These are phyloP conservation scores for Saccharomycopsis oosterbeekiorum DNA, from an alignment of 805 yeast genomes.

Conservation along the genomic window DNA sequence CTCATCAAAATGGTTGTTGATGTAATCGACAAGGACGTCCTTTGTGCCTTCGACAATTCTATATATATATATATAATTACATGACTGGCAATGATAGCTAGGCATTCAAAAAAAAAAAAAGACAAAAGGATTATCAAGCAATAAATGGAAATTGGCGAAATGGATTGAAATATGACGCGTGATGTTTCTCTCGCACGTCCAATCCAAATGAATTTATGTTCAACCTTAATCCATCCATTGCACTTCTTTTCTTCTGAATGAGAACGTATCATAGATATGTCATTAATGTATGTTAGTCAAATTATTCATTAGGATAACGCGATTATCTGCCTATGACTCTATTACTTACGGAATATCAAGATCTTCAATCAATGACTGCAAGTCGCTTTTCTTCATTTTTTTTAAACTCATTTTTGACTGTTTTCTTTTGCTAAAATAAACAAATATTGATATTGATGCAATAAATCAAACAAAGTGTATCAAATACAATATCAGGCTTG, in stretches of 20 bases:
- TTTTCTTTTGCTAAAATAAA: not conserved
- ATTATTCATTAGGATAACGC: not conserved
- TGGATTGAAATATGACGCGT: no score
- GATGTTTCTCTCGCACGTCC: no score
- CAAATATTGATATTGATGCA: no score
- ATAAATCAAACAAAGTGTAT: no score
- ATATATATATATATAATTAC: not conserved
- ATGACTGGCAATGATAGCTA: constrained; percentile 7
- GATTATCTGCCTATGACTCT: not conserved
- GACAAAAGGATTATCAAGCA: constrained; percentile 6
- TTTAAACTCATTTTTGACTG: constrained; percentile 25
- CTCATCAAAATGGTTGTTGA: constrained; percentile 23
- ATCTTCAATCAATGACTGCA: constrained; percentile 28
- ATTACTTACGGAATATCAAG: constrained; percentile 26
- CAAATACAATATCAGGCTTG: no score
- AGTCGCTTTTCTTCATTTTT: constrained; percentile 29
- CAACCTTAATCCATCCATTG: not conserved
- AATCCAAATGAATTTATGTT: constrained; percentile 1
- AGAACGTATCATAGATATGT: not conserved
- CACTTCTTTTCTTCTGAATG: not conserved
- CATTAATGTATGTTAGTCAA: not conserved
- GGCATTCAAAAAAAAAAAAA: constrained; percentile 4
- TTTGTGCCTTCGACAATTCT: constrained; percentile 25
- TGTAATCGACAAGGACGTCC: constrained; percentile 24
- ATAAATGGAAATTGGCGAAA: constrained; percentile 16